Conservation (phyloP, 2,329 filamentous ascomycete genomes). For the Drechslerella stenobrocha region DNA sequence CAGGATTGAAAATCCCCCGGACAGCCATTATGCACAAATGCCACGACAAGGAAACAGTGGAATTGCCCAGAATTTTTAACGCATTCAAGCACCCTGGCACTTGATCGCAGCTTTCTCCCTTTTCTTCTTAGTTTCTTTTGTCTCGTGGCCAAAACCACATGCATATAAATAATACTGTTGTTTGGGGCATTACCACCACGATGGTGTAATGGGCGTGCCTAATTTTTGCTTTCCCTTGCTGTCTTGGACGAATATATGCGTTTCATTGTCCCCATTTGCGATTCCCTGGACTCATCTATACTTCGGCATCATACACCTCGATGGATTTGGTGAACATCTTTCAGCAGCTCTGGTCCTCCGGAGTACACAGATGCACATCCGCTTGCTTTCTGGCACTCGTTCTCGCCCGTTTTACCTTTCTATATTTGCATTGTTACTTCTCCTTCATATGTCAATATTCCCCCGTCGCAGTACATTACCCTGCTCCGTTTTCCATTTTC, state of each 20-base stretch:
- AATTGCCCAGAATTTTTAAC: conserved; percentile 93
- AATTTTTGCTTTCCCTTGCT: conserved; percentile 2
- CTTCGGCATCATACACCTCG: no score
- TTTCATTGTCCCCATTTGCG: conserved; percentile 2
- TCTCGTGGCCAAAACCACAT: conserved; percentile 4
- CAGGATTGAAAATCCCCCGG: conserved; percentile 82
- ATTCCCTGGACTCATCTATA: not conserved
- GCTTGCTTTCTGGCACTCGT: no score
- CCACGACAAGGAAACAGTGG: conserved; percentile 74
- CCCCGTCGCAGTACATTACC: not conserved
- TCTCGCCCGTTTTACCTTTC: not conserved
- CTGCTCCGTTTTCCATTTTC: conserved; percentile 4
- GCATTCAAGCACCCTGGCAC: not conserved
- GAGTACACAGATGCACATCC: no score
- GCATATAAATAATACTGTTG: not conserved
- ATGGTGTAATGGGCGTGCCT: not conserved
- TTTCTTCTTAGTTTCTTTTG: conserved; percentile 37
- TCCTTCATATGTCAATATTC: conserved; percentile 8
- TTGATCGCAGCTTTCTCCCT: conserved; percentile 42
- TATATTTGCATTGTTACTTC: not conserved
- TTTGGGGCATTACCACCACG: not conserved
- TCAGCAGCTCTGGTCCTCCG: no score
- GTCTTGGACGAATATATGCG: conserved; percentile 3
- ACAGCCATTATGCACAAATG: conserved; percentile 71
- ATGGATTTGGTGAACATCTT: no score